These are phyloP conservation scores for Trametes polyzona DNA, from an alignment of 1,284 basidiomycete genomes.

Conservation along the genomic window DNA sequence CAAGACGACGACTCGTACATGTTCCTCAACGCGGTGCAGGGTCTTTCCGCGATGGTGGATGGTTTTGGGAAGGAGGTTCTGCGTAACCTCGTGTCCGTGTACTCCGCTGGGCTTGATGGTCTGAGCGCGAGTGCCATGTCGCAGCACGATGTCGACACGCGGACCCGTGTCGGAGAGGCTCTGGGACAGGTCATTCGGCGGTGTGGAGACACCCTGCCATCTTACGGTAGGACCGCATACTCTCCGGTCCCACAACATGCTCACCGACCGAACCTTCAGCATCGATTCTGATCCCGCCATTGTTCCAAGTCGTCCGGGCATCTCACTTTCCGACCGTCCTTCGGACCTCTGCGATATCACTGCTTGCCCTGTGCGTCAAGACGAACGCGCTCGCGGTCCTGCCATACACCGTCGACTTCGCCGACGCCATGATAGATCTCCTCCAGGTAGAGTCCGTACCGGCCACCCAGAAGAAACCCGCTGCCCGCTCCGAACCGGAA, in stretches of 20 bases:
- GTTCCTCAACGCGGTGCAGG: constrained; percentile 92
- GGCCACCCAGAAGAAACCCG: constrained; percentile 16
- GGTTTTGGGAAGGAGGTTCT: constrained; percentile 78
- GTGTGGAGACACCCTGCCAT: constrained; percentile 71
- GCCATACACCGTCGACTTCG: constrained; percentile 65
- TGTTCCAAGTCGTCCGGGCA: constrained; percentile 65
- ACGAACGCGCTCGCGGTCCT: constrained; percentile 66
- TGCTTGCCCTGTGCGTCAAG: constrained; percentile 75
- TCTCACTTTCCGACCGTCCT: constrained; percentile 69
- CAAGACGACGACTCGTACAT: constrained; percentile 96
- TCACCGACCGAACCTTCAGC: constrained; percentile 44
- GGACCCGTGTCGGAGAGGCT: constrained; percentile 89
- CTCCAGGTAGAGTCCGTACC: constrained; percentile 74
- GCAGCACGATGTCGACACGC: constrained; percentile 74
- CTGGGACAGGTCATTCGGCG: constrained; percentile 79
- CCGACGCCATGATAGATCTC: constrained; percentile 74
- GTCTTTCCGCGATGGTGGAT: constrained; percentile 83
- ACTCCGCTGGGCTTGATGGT: constrained; percentile 57
- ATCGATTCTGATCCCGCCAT: constrained; percentile 70
- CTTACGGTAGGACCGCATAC: constrained; percentile 59
- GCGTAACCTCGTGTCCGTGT: constrained; percentile 64
- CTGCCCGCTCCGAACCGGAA: constrained; percentile 11
- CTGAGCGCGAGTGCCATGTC: constrained; percentile 51
- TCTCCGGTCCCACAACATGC: not conserved
- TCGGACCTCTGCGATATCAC: constrained; percentile 81